Evolutionary conservation across 495 filamentous ascomycete species (phyloP), one percentile per base, ranked within the genome.

Genomic region (Aspergillus cavernicola): DNA sequence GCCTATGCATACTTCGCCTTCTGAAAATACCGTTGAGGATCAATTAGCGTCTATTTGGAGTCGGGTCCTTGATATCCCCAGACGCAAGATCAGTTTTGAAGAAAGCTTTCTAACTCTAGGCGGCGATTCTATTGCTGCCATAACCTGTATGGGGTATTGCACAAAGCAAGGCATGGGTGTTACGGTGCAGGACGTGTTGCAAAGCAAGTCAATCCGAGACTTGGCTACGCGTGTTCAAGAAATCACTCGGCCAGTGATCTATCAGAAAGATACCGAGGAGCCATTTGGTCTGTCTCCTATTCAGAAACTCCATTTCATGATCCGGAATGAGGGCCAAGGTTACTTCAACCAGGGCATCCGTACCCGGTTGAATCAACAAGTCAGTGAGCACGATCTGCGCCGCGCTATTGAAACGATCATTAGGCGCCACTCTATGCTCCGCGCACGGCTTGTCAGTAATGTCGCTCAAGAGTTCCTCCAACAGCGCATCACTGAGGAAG

Each of bases 321-420:
- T 75, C 20, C 69, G 70, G 0, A 63, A 69, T 31, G 76, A 84
- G 18, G 77, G 75, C 0, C 74, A 80, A 54, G 83, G 82, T n/a
- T 81, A 87, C 49, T 91, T 87, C 62, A 89, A 89, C 60, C 85
- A 87, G 58, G 86, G 86, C 47, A 73, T 88, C 33, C 62, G 87
- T 0, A 72, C 87, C 3, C 76, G 80, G 3, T 50, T 89, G 12
- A 82, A 74, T 40, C 72, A 71, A 52, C 60, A 57, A 2, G 65
- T 83, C 26, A 66, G 76, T 11, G 62, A 78, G 10, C 53, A 65
- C 3, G 75, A 77, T 8, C 58, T 90, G 4, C 64, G 62, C 1
- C 68, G 71, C 13, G 83, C 84, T 1, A 61, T 86, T 36, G 77
- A 84, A 45, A 74, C 76, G 0, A 66, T 89, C 9, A 75, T 88